A percentile compares a stretch with the other conserved stretches of the same genome.
These are phyloP conservation scores for Cercospora sesami DNA, from an alignment of 2,329 filamentous ascomycete species.

Conservation along the genomic window DNA sequence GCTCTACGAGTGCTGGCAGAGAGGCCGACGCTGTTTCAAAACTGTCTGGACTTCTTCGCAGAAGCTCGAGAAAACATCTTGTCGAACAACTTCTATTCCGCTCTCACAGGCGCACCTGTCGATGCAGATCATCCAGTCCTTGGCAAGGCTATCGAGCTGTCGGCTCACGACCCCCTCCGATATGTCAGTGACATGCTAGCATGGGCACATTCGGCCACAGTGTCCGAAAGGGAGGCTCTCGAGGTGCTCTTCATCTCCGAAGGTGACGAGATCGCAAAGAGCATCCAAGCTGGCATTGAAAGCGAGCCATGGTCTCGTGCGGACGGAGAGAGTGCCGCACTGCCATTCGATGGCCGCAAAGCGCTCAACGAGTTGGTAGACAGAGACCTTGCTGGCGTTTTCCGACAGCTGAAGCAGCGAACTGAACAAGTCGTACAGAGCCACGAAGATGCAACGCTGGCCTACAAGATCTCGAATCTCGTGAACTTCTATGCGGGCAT, in stretches of 20 bases:
- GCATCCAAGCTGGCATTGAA: constrained; percentile 74
- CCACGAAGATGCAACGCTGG: constrained; percentile 83
- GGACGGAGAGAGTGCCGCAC: constrained; percentile 49
- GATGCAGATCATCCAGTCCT: constrained; percentile 52
- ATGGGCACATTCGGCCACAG: constrained; percentile 91
- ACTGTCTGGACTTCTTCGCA: constrained; percentile 87
- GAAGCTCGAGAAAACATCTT: constrained; percentile 84
- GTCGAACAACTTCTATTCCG: constrained; percentile 84
- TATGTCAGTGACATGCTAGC: constrained; percentile 98
- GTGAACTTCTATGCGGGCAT: constrained; percentile 86
- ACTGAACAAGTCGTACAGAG: constrained; percentile 90
- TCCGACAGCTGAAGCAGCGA: constrained; percentile 80
- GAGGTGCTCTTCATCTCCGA: constrained; percentile 90
- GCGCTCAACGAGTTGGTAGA: constrained; percentile 85
- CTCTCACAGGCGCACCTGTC: constrained; percentile 72
- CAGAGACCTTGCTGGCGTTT: constrained; percentile 77
- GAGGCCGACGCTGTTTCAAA: constrained; percentile 85
- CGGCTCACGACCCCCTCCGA: constrained; percentile 84
- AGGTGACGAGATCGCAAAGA: constrained; percentile 81
- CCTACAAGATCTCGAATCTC: constrained; percentile 87
- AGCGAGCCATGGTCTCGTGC: constrained; percentile 77
- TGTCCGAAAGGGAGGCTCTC: constrained; percentile 88
- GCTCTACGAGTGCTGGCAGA: constrained; percentile 87
- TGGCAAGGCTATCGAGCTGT: constrained; percentile 89
- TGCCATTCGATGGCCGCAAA: constrained; percentile 72